Base-by-base conservation (phyloP, 306 rosid genomes). In the Fragaria vesca region DNA sequence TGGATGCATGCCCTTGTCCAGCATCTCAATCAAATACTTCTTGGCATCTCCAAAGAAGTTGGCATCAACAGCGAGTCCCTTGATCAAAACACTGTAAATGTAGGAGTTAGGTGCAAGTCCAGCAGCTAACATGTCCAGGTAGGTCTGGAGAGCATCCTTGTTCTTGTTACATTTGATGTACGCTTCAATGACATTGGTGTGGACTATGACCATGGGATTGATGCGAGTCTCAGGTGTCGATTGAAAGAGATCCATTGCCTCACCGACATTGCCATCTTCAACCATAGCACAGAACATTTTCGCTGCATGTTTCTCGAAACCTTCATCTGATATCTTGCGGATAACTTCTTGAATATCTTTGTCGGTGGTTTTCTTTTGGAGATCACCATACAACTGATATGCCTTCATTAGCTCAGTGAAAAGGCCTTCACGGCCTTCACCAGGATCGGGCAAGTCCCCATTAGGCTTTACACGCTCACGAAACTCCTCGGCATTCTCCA, bases 61-160 rank as follows among this genome's bases (percentile, higher is more conserved):
- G 1, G 75, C 69, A 74, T 88, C 84, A 2, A 43, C 58, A 45
- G 79, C 70, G 16, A 93, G 93, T 10, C 88, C 93, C 81, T 60
- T 91, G 16, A 93, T 66, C 15, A 93, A 90, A 70, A 88, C 88
- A 3, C 81, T 46, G 34, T 89, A 89, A 17, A 91, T 88, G 48
- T 91, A 93, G 50, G 91, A 91, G 76, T 86, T 89, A 0, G 96
- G 93, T 9, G 80, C 40, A 0, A 91, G 89, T 70, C 93, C 97
- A 73, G 83, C 84, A 30, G 89, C 88, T 20, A 91, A 88, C 98
- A 91, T 93, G 18, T 91, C 83, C 79, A 85, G 65, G 72, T 81
- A 89, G 61, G 81, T 90, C 78, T 87, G 88, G 20, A 84, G 90
- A 76, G 87, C 89, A 78, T 87, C 93, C 71, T 91, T 88, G 38